Percentiles rank a stretch among this genome's conserved stretches.
Evolutionary conservation across 805 yeast species (phyloP).

Genomic region (Pichia sporocuriosa): DNA sequence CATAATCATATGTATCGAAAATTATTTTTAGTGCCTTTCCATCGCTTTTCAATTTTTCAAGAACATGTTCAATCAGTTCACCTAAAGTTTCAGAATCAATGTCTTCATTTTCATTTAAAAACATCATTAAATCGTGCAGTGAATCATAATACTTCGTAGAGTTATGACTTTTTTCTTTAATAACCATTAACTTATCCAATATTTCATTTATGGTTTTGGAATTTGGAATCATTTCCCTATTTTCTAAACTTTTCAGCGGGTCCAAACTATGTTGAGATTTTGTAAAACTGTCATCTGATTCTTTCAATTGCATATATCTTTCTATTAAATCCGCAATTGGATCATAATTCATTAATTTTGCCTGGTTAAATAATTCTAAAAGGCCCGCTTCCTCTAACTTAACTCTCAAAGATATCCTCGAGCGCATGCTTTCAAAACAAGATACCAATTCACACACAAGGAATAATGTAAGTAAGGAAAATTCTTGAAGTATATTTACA

Average conservation of each 20-base stretch:
- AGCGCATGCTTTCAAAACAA: slow-evolving; percentile 29
- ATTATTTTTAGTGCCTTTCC: neutral
- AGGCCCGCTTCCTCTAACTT: slow-evolving; percentile 55
- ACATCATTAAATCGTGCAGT: neutral
- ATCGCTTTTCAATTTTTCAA: neutral
- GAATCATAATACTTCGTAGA: neutral
- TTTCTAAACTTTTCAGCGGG: neutral
- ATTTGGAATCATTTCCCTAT: neutral
- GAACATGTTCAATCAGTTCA: neutral
- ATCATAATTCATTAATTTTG: slow-evolving; percentile 50
- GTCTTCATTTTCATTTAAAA: neutral
- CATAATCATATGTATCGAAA: neutral
- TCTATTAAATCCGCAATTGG: slow-evolving; percentile 57
- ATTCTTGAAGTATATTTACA: slow-evolving; percentile 37
- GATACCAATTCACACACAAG: slow-evolving; percentile 59
- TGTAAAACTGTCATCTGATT: slow-evolving; percentile 42
- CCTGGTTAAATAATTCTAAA: slow-evolving; percentile 41
- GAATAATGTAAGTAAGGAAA: slow-evolving; percentile 62
- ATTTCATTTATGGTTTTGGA: neutral
- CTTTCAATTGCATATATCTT: slow-evolving; percentile 51
- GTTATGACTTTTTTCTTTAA: neutral
- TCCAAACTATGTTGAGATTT: neutral
- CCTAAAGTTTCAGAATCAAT: neutral
- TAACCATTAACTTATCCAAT: neutral
- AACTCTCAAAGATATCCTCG: slow-evolving; percentile 52